Evolutionary conservation across 805 yeast genomes (phyloP).

Genomic region (Kodamaea kaohsiungensis): DNA sequence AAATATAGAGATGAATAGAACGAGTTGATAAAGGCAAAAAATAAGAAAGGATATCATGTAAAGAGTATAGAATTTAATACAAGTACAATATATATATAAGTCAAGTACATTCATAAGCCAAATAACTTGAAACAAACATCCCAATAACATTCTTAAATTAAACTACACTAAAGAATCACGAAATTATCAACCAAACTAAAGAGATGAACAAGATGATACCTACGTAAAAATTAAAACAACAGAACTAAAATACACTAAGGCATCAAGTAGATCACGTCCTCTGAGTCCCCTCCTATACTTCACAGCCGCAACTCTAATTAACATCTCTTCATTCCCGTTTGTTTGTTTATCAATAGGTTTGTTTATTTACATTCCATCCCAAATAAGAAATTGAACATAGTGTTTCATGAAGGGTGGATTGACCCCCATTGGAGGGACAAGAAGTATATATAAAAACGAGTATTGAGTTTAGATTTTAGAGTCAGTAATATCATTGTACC

Average conservation of each 20-base stretch:
- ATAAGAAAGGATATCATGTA: background rate
- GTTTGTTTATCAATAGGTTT: background rate
- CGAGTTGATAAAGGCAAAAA: background rate
- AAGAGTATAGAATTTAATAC: too few species aligned
- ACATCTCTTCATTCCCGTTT: background rate
- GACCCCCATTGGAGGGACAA: background rate
- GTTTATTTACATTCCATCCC: slow-evolving; percentile 8
- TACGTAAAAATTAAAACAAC: too few species aligned
- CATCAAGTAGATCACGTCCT: background rate
- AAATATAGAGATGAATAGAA: background rate
- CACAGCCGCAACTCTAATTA: background rate
- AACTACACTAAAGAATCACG: too few species aligned
- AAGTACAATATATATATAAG: too few species aligned
- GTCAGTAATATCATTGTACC: background rate
- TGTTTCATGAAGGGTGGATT: background rate
- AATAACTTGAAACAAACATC: too few species aligned
- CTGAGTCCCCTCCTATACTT: background rate
- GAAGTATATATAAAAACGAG: background rate
- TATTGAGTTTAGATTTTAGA: background rate
- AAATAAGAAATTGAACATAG: background rate
- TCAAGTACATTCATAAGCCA: too few species aligned
- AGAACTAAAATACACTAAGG: background rate
- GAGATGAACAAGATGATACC: too few species aligned
- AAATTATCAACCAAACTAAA: too few species aligned
- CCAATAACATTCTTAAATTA: too few species aligned